A percentile compares a stretch with the other conserved stretches of the same genome.
Evolutionary conservation across 2,329 filamentous ascomycete species (phyloP).

Genomic region (Neofusicoccum parvum): DNA sequence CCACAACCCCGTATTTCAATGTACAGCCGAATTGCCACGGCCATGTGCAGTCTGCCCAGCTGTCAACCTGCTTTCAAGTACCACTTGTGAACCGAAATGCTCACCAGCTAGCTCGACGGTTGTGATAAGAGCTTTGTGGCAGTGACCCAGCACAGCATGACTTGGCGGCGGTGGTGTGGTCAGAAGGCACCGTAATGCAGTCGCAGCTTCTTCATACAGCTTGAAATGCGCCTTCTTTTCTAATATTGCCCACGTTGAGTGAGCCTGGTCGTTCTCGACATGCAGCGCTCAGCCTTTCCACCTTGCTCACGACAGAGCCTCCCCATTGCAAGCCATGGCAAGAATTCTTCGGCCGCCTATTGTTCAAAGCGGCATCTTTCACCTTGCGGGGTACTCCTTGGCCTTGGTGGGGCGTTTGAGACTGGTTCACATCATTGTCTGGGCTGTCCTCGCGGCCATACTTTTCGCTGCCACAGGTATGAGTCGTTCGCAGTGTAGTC

Average conservation of each 20-base stretch:
- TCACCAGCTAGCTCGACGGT: neutral
- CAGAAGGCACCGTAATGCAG: neutral
- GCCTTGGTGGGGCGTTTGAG: neutral
- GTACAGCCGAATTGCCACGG: neutral
- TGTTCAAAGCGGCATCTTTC: neutral
- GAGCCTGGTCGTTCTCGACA: neutral
- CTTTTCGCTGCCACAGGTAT: neutral
- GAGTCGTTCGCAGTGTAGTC: neutral
- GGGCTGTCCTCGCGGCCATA: neutral
- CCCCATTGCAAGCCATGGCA: neutral
- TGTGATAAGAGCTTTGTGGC: neutral
- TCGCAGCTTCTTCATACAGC: neutral
- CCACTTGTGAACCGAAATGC: neutral
- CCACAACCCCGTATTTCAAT: neutral
- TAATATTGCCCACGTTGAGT: neutral
- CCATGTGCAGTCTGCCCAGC: neutral
- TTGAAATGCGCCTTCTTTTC: neutral
- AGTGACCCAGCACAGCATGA: neutral
- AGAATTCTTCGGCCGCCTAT: constrained; percentile 3
- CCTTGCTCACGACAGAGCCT: neutral
- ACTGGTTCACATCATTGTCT: neutral
- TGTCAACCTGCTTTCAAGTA: neutral
- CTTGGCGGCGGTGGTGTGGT: neutral
- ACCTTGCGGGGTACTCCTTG: neutral
- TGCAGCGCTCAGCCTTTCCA: neutral